A percentile compares a stretch with the other conserved stretches of the same genome.
phyloP scores from a whole-genome alignment of 108 stramenopile species.

The Conticribra guillardii region DNA sequence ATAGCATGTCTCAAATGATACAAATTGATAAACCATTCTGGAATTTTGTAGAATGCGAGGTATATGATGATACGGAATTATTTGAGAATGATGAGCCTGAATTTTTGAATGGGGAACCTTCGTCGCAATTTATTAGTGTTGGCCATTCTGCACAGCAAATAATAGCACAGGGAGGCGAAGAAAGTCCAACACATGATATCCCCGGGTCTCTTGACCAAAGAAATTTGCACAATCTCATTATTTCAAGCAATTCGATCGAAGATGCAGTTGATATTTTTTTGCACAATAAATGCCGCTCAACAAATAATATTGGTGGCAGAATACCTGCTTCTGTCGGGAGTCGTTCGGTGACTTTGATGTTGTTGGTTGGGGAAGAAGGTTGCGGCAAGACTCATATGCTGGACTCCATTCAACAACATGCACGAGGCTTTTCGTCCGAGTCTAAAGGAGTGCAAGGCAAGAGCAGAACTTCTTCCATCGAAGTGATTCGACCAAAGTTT shows the following conservation, averaged over 20 bases:
- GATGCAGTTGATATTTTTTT: constrained; percentile 40
- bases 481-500: constrained; percentile 61
- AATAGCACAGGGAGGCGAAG: too few species aligned
- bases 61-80: constrained; percentile 24
- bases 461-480: neutral
- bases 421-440: neutral
- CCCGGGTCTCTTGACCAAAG: neutral
- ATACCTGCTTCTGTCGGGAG: neutral
- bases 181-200: too few species aligned
- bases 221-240: constrained; percentile 20
- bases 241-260: constrained; percentile 33
- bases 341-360: constrained; percentile 28
- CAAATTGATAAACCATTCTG: constrained; percentile 41
- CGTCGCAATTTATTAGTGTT: constrained; percentile 1
- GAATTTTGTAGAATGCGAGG: constrained; percentile 36
- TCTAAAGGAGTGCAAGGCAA: too few species aligned
- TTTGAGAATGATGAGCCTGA: constrained; percentile 1
- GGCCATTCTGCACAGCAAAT: neutral
- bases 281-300: too few species aligned
- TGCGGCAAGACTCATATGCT: constrained; percentile 78
- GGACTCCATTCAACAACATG: constrained; percentile 44
- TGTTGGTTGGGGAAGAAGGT: constrained; percentile 73
- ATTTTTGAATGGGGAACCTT: constrained; percentile 14
- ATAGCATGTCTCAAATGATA: constrained; percentile 27
- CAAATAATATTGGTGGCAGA: too few species aligned